Evolutionary conservation across 345 rosid species (phyloP), one percentile per base, ranked within the genome.

Genomic region (Carallia pectinifolia): DNA sequence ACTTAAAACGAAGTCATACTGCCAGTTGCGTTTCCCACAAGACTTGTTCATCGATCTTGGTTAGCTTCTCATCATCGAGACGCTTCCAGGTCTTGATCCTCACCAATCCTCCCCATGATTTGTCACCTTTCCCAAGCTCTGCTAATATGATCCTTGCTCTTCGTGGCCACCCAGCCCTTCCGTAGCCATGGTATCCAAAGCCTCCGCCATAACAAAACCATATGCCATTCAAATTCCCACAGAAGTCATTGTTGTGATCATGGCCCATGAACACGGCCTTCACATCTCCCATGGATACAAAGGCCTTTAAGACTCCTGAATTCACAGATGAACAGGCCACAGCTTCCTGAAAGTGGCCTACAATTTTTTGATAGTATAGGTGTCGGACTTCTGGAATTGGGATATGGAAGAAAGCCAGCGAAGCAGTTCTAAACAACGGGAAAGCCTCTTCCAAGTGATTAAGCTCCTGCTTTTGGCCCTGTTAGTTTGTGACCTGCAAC

Each of bases 191-290:
- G 79, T 93, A 93, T 73, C 97, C 98, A 69, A 87, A 85, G 47
- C 98, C 98, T 78, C 98, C 97, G 30, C 98, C 96, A 12, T 93
- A 89, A 79, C 98, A 93, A 75, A 91, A 87, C 97, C 97, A 89
- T 71, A 93, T 69, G 36, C 94, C 92, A 31, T 84, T 74, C 60
- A 91, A 68, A 62, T 83, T 82, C 67, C 98, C 98, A 60, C 98
- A 93, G 58, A 91, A 91, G 76, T 93, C 97, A 58, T 93, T 91
- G 13, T 47, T 77, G 82, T 93, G 98, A 74, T 93, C 98, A 70
- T 93, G 97, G 19, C 97, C 98, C 50, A 91, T 68, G 61, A 93
- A 91, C 44, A 81, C 90, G 47, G 96, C 98, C 83, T 88, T 93
- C 77, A 93, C 83, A 78, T 86, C 88, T 68, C 89, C 90, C 85